Evolutionary conservation across 148 eudicot species (phyloP).

Genomic region (Nepenthes mirabilis): DNA sequence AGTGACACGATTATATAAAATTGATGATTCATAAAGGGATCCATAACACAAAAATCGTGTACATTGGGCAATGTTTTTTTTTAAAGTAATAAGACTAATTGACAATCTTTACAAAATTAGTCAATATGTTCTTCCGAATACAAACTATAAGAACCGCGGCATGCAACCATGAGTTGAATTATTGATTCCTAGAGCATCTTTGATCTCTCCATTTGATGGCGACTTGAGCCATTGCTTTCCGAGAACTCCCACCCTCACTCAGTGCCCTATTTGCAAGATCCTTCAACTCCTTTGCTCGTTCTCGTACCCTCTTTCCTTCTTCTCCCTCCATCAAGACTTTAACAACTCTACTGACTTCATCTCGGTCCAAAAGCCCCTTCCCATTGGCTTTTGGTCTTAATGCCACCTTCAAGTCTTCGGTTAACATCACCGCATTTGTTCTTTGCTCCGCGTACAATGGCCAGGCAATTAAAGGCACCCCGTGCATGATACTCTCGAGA

Average conservation of each 20-base stretch:
- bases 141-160: no score
- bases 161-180: no score
- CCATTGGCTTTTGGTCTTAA: conserved; percentile 7
- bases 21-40: no score
- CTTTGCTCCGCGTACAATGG: conserved; percentile 39
- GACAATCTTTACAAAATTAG: no score
- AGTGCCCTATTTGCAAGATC: conserved; percentile 10
- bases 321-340: conserved; percentile 22
- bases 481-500: conserved; percentile 25
- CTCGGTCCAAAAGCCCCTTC: conserved; percentile 13
- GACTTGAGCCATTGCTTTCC: conserved; percentile 8
- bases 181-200: no score
- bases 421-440: conserved; percentile 22
- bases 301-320: conserved; percentile 14
- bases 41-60: no score
- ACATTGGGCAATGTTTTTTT: no score
- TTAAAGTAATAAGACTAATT: no score
- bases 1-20: no score
- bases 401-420: conserved; percentile 21
- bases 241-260: conserved; percentile 21
- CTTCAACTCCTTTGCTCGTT: conserved; percentile 13
- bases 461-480: conserved; percentile 37
- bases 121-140: no score
- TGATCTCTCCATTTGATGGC: conserved; percentile 1
- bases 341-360: conserved; percentile 14